These are phyloP conservation scores for Cladosporium sp. DNA, from an alignment of 2,329 filamentous ascomycete species.

Conservation along the genomic window DNA sequence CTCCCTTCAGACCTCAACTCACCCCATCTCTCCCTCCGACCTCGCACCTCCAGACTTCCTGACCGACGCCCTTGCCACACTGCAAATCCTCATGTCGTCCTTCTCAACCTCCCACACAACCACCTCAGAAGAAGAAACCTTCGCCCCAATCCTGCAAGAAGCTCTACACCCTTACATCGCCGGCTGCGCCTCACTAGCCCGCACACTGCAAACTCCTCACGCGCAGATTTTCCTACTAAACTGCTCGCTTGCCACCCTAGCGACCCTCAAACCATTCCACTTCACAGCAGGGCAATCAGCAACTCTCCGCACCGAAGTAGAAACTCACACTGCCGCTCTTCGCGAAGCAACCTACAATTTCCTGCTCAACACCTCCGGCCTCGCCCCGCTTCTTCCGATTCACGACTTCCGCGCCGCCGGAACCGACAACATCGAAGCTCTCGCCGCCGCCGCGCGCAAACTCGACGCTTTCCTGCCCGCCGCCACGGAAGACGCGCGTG, in stretches of 20 bases:
- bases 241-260: conserved; percentile 62
- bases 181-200: conserved; percentile 70
- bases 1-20: conserved; percentile 66
- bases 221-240: conserved; percentile 72
- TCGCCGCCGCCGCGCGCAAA: conserved; percentile 70
- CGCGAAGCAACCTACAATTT: conserved; percentile 61
- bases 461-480: conserved; percentile 91
- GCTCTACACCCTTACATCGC: conserved; percentile 83
- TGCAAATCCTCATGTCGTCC: conserved; percentile 78
- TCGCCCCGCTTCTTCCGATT: conserved; percentile 49
- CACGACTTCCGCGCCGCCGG: conserved; percentile 24
- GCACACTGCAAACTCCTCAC: conserved; percentile 58
- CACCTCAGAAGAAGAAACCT: conserved; percentile 45
- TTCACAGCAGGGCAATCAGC: conserved; percentile 55
- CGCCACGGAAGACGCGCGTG: conserved; percentile 86
- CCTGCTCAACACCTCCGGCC: conserved; percentile 72
- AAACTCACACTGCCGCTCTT: conserved; percentile 49
- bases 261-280: conserved; percentile 55
- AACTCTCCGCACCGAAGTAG: conserved; percentile 31
- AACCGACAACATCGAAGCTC: conserved; percentile 28
- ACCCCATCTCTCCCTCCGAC: conserved; percentile 68
- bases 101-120: conserved; percentile 76
- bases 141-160: conserved; percentile 72
- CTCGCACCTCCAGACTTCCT: conserved; percentile 79
- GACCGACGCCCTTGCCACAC: conserved; percentile 73